These are phyloP conservation scores for Pleurotus ostreatus DNA, from an alignment of 768 basidiomycete species.

Conservation along the genomic window DNA sequence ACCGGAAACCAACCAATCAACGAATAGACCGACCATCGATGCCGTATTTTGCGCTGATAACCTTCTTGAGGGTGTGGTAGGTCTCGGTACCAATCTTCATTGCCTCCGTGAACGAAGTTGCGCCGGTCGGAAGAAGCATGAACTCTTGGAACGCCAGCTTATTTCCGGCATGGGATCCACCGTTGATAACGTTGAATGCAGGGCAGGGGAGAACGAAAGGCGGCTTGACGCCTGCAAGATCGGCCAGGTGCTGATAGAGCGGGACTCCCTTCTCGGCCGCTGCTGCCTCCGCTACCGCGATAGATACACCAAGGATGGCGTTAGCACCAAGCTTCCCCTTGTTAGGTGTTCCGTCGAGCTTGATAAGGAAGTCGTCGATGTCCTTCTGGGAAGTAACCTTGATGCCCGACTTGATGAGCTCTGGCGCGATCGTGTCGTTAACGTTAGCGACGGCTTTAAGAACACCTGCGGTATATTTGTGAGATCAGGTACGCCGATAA, in stretches of 20 bases:
- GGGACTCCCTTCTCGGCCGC: conserved; percentile 95
- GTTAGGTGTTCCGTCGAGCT: conserved; percentile 95
- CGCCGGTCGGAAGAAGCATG: conserved; percentile 97
- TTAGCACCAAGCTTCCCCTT: conserved; percentile 99
- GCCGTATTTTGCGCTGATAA: conserved; percentile 98
- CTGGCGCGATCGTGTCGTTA: conserved; percentile 87
- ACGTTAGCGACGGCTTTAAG: conserved; percentile 91
- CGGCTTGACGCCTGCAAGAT: conserved; percentile 91
- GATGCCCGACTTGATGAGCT: conserved; percentile 79
- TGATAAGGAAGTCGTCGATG: conserved; percentile 96
- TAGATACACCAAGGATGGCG: conserved; percentile 97
- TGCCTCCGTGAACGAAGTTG: conserved; percentile 88
- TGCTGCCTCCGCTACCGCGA: conserved; percentile 90
- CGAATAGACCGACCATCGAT: conserved; percentile 74
- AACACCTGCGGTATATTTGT: conserved; percentile 57
- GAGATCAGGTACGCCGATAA: conserved; percentile 6
- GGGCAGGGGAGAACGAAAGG: conserved; percentile 92
- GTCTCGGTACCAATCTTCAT: conserved; percentile 99
- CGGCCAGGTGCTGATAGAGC: conserved; percentile 94
- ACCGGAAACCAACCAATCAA: conserved; percentile 12
- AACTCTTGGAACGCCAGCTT: conserved; percentile 99
- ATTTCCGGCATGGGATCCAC: conserved; percentile 99
- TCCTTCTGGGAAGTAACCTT: conserved; percentile 89
- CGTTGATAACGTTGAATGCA: conserved; percentile 99
- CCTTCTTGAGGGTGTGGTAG: conserved; percentile 97